Evolutionary conservation across 805 yeast species (phyloP), one percentile per base, ranked within the genome.

Genomic region (Barnettozyma sucrosica): DNA sequence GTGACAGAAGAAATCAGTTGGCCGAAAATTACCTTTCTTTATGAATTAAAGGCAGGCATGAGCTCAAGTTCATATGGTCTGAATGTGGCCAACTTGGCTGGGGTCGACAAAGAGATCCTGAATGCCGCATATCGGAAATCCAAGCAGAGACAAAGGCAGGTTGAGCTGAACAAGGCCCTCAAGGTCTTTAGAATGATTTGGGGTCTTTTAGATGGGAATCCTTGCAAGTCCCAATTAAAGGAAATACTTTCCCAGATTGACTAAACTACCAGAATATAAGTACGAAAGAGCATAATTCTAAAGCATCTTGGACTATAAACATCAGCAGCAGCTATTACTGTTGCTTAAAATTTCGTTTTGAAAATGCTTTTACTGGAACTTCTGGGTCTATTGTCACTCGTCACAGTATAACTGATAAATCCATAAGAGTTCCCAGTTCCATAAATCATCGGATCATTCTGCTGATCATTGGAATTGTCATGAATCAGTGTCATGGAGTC

Each of bases 41-140:
- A 93, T 68, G 85, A 83, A 58, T 96, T 93, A 16, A 96, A 86
- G 51, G 85, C 85, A 1, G 99, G 99, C 4, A 77, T 89, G 37
- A 83, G 95, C 3, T 95, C 85, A 60, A 92, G 88, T 64, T 89
- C 97, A 0, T 93, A 93, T 70, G 99, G 99, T 58, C 87, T 93
- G 45, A 96, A 93, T 62, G 99, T 93, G 40, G 98, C 99, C 0
- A 97, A 92, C 66, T 78, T 92, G 26, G 98, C 93, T 11, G 83
- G 85, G 55, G 93, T 93, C 63, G 97, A 97, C 3, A 71, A 73
- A 23, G 87, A 89, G 58, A 92, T 93, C 44, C 80, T 93, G 46
- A 75, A 79, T 49, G 87, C 88, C 92, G 97, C 99, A 6, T 89
- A 87, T 60, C 74, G 96, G 47, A 87, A 89, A 59, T 93, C 97